Evolutionary conservation across 2,329 filamentous ascomycete genomes (phyloP).

Genomic region (Chaetomiaceae sp.): DNA sequence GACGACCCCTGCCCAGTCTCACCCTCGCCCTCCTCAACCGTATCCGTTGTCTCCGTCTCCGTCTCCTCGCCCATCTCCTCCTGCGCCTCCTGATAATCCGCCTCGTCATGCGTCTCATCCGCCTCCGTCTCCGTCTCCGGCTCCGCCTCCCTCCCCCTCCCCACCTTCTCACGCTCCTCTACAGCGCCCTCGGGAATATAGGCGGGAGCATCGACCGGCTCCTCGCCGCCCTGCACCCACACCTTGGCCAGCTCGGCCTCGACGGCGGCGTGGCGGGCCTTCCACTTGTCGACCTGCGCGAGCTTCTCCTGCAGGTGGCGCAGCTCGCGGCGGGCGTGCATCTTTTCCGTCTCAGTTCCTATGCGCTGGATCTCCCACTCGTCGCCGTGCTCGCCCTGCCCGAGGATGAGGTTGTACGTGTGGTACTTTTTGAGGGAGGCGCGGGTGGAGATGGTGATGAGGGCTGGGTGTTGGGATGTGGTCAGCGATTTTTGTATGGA

Average conservation of each 20-base stretch:
- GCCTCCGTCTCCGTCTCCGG: slow-evolving; percentile 3
- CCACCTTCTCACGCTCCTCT: not conserved
- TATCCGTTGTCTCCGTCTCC: slow-evolving; percentile 18
- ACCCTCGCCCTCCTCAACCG: slow-evolving; percentile 3
- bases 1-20: not conserved
- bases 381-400: slow-evolving; percentile 72
- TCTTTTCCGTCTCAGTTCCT: slow-evolving; percentile 87
- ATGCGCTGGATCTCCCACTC: slow-evolving; percentile 93
- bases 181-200: not conserved
- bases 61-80: slow-evolving; percentile 13
- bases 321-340: slow-evolving; percentile 86
- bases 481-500: not conserved
- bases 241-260: slow-evolving; percentile 70
- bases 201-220: slow-evolving; percentile 9
- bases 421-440: slow-evolving; percentile 95
- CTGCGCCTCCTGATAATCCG: slow-evolving; percentile 21
- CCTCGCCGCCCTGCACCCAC: slow-evolving; percentile 51
- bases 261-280: slow-evolving; percentile 71
- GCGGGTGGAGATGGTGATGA: slow-evolving; percentile 93
- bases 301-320: slow-evolving; percentile 76
- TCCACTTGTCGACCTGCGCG: slow-evolving; percentile 78
- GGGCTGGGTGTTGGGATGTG: slow-evolving; percentile 43
- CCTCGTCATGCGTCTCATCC: slow-evolving; percentile 19
- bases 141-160: not conserved
- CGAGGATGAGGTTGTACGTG: slow-evolving; percentile 81